Percentiles rank a stretch among this genome's conserved stretches.
Evolutionary conservation across 2,329 filamentous ascomycete genomes (phyloP).

Genomic region (Monilinia fructicola): DNA sequence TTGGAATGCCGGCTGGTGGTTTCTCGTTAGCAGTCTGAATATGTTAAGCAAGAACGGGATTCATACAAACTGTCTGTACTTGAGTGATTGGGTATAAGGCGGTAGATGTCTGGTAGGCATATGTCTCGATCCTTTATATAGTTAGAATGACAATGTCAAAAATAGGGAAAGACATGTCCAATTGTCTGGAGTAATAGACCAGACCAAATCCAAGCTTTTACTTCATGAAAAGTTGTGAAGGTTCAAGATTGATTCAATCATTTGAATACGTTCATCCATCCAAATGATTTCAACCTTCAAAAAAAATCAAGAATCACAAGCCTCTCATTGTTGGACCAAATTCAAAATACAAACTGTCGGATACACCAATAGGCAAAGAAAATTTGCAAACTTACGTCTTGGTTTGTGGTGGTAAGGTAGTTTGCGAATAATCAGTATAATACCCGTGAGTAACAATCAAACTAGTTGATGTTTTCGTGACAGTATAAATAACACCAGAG

Average conservation of each 20-base stretch:
- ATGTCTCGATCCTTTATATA: conserved; percentile 35
- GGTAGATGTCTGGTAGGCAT: conserved; percentile 42
- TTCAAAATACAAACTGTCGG: too few species aligned
- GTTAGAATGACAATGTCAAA: conserved; percentile 7
- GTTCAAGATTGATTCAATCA: too few species aligned
- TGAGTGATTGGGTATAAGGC: conserved; percentile 49
- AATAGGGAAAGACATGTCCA: conserved; percentile 19
- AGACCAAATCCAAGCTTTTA: too few species aligned
- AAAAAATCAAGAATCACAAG: too few species aligned
- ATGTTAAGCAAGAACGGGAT: conserved; percentile 31
- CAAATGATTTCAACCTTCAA: too few species aligned
- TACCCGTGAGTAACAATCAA: conserved; percentile 31
- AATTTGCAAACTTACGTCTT: conserved; percentile 8
- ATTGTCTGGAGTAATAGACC: too few species aligned
- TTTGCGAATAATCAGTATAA: conserved; percentile 21
- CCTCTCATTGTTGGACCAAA: too few species aligned
- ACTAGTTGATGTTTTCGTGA: conserved; percentile 31
- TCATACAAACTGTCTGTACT: conserved; percentile 48
- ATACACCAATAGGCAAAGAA: background rate
- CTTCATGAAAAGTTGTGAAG: too few species aligned
- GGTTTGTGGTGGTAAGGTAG: conserved; percentile 19
- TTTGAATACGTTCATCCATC: too few species aligned
- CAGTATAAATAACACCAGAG: conserved; percentile 44
- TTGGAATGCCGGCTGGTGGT: conserved; percentile 46
- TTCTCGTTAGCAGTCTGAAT: conserved; percentile 45